Base-by-base conservation (phyloP, 129 eudicot genomes). In the Saussurea involucrata region DNA sequence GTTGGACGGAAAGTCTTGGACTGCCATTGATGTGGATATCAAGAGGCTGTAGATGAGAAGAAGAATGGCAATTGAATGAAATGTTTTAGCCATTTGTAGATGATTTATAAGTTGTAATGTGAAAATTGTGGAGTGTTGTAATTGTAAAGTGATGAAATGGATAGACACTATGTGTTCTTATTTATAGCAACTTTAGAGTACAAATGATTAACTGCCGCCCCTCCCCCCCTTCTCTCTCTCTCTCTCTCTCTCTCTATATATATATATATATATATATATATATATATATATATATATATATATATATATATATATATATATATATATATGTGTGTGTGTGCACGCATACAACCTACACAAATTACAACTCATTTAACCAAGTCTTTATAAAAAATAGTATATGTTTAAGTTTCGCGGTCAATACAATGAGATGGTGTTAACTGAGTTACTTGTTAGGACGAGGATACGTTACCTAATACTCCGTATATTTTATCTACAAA, bases 21-120 rank as follows among this genome's bases (percentile, higher is more conserved):
- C 86, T 0, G 72, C 63, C 11, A 57, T 7, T 0, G 60, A 65
- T 9, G 28, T 15, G 31, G 87, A 32, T 72, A 68, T 58, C 17
- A 89, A 4, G 42, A 84, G n/a, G 76, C 18, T 66, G 82, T 86
- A 4, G 76, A 80, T 2, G 84, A 80, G 24, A 36, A 74, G 63
- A 57, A 83, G 53, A 40, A 67, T 20, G 3, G 80, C n/a, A 18
- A 76, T 8, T 8, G 79, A 24, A 8, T n/a, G 22, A 46, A 29
- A 6, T 20, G 60, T 72, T 63, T 44, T 63, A 58, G 88, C 88
- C 91, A 89, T 89, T 82, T 33, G 61, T 15, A 5, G 32, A 73
- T 34, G 11, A n/a, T 34, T 49, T 49, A 4, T 15, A 17, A 49
- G 58, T 49, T 17, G 58, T 17, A 17, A 49, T 11, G 20, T 49